phyloP scores from a whole-genome alignment of 2,329 filamentous ascomycete genomes.

The Trichoderma citrinoviride region DNA sequence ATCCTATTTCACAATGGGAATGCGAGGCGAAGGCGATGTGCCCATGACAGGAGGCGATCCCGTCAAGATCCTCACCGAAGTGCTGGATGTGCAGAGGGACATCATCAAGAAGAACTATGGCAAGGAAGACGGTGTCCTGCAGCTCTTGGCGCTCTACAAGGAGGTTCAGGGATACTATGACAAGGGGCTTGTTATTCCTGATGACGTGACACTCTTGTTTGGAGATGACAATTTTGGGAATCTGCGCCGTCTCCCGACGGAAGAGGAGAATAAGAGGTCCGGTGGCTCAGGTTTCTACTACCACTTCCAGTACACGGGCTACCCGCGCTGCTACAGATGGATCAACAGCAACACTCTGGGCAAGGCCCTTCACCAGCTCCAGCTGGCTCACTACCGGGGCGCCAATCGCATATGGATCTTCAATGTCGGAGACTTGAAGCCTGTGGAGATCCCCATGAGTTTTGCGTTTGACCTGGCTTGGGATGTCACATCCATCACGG shows the following conservation, averaged over 20 bases:
- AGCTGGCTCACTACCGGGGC: conserved; percentile 47
- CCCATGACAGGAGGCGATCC: conserved; percentile 51
- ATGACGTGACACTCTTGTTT: conserved; percentile 61
- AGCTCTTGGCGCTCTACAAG: conserved; percentile 64
- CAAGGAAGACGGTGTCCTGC: conserved; percentile 40
- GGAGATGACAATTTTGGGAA: conserved; percentile 63
- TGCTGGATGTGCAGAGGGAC: conserved; percentile 53
- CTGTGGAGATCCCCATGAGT: conserved; percentile 53
- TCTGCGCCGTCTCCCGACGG: conserved; percentile 54
- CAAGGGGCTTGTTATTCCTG: conserved; percentile 55
- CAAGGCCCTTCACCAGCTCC: conserved; percentile 50
- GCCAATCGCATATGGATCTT: conserved; percentile 60
- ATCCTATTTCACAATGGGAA: conserved; percentile 56
- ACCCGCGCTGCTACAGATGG: conserved; percentile 59
- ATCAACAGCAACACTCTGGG: conserved; percentile 59
- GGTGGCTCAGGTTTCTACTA: conserved; percentile 56
- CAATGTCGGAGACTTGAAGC: conserved; percentile 62
- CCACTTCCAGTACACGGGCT: conserved; percentile 62
- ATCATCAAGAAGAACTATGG: conserved; percentile 54
- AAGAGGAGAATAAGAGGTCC: conserved; percentile 49
- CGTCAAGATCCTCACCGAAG: conserved; percentile 49
- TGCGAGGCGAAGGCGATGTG: conserved; percentile 60
- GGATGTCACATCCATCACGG: conserved; percentile 48
- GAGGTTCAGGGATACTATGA: conserved; percentile 64
- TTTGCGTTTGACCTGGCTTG: conserved; percentile 58